Base-by-base conservation (phyloP, 495 filamentous ascomycete species). In the Aspergillus hancockii region DNA sequence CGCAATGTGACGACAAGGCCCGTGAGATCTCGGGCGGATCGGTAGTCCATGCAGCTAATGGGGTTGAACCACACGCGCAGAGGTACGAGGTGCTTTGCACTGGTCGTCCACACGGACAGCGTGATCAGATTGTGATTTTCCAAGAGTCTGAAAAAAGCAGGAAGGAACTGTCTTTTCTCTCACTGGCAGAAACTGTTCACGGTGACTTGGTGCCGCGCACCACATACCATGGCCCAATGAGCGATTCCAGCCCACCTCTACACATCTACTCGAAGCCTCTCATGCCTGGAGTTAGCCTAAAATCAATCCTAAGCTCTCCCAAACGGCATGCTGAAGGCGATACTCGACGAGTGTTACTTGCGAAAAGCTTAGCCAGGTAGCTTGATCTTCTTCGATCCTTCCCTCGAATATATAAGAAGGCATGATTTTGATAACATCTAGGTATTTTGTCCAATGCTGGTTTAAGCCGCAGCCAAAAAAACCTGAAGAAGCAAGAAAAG, bases 11-110 rank as follows among this genome's bases (percentile, higher is more conserved):
- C 59, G 58, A 66, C 53, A 59, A 62, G 61, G 70, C 70, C 34
- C 66, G 55, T 21, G 62, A 59, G 51, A 53, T 72, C 41, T 68
- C 67, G 18, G 60, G 54, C 49, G 64, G 59, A 30, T 63, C 64
- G 40, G 52, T 22, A 25, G 62, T 69, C 53, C 55, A 59, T 32
- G 41, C 52, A 62, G 59, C 69, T 52, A n/a, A n/a, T n/a, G n/a
- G n/a, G n/a, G 62, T 62, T 32, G 64, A 57, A 46, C 68, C 65
- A 58, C 67, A 66, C 41, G 67, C 66, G 45, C 62, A 66, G 52
- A 69, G 70, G 54, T 72, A 70, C 58, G 71, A 66, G 2, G 67
- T 72, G 52, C 43, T 63, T 57, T 69, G 66, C 60, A 66, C 12
- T 52, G 62, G 58, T 61, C 41, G 46, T 54, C 61, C 55, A 32